Percentiles rank a stretch among this genome's conserved stretches.
Conservation (phyloP, 2,329 filamentous ascomycete species). For the Fusarium sp. region DNA sequence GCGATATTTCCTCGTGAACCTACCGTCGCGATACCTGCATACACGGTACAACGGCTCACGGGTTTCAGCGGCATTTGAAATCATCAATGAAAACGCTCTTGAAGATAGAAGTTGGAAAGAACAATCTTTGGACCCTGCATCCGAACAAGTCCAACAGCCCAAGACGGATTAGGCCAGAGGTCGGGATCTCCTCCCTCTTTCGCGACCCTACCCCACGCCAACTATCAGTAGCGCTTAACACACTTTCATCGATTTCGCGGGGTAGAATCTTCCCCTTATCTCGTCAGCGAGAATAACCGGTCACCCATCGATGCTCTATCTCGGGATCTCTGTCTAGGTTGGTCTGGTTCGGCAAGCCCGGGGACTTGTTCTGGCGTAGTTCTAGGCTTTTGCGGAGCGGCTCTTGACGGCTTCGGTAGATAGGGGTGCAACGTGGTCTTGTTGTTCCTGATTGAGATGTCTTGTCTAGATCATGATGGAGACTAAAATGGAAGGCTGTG, state of each 20-base stretch:
- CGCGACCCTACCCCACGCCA: not conserved
- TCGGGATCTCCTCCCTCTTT: conserved; percentile 31
- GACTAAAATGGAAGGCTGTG: conserved; percentile 5
- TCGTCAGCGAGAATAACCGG: conserved; percentile 32
- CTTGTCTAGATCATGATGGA: not conserved
- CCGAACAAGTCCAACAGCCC: not conserved
- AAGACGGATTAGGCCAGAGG: not conserved
- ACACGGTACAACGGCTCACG: not conserved
- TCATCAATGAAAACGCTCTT: not conserved
- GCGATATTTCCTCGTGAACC: too few species aligned
- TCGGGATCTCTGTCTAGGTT: conserved; percentile 29
- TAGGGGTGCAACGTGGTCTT: not conserved
- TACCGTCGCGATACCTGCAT: too few species aligned
- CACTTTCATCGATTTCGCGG: not conserved
- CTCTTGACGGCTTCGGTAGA: conserved; percentile 24
- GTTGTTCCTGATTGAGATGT: not conserved
- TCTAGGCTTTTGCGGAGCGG: not conserved
- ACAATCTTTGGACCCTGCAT: not conserved
- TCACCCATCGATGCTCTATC: too few species aligned
- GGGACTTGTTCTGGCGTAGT: not conserved
- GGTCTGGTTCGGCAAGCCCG: conserved; percentile 5
- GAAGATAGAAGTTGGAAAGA: not conserved
- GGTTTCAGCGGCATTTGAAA: not conserved
- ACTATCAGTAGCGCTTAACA: not conserved
- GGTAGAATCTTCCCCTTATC: conserved; percentile 12